Evolutionary conservation across 169 alveolate species (phyloP), one percentile per base, ranked within the genome.

Genomic region (Cryptosporidium ryanae): DNA sequence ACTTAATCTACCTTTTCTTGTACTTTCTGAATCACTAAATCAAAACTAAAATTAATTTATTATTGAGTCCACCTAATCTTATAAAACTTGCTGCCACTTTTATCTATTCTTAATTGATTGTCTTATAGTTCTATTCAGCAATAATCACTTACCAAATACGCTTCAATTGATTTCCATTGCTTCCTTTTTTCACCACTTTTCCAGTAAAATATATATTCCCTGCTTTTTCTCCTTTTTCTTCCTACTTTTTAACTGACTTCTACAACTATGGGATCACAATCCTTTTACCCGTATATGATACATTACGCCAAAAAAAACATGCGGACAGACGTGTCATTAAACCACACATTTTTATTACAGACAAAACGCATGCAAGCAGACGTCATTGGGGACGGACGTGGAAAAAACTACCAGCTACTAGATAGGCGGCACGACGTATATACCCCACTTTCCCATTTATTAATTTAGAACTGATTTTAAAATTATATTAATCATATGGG

Each of bases 251-350:
- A 66, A 66, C 82, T 66, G 64, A 32, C 34, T 70, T 70, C 67
- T 31, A 44, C 84, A 66, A 70, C 84, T 70, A 70, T 70, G 84
- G 57, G 82, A 66, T 66, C 82, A 66, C 48, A 66, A 64, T 64
- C 64, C 82, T 50, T 66, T 66, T 66, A 66, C 82, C 82, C 82
- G 82, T 70, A 66, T 66, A 70, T 70, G 84, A 70, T 70, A 55
- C 67, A 70, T 70, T 54, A 70, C 84, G 66, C 67, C 67, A 54
- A 18, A 21, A 70, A 29, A 50, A 50, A 50, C 84, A 70, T 70
- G 84, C 84, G 84, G 84, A 70, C 84, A 70, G 84, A 70, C 84
- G 84, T 70, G 84, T 38, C 84, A 70, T 23, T 50, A 70, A 70
- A 70, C 84, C 84, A 70, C 84, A 70, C 84, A 70, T 54, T 66